phyloP scores from a whole-genome alignment of 495 filamentous ascomycete genomes.

The Xylaria curta region DNA sequence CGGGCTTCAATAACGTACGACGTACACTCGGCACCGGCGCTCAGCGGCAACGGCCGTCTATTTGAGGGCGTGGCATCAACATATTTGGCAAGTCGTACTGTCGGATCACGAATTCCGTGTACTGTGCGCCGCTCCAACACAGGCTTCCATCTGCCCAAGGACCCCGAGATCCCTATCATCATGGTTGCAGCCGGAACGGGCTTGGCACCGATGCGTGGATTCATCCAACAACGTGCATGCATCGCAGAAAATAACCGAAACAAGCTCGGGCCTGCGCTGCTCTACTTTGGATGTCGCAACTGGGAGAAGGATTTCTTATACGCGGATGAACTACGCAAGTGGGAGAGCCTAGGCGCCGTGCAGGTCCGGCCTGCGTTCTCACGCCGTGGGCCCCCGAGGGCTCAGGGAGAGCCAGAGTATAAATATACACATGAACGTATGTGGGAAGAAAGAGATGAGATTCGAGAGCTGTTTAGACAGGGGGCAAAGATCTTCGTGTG shows the following conservation, averaged over 20 bases:
- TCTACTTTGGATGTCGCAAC: conserved; percentile 65
- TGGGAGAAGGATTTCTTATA: conserved; percentile 62
- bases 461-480: conserved; percentile 53
- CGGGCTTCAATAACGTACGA: conserved; percentile 64
- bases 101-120: conserved; percentile 50
- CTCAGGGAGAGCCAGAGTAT: conserved; percentile 29
- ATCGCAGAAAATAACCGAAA: conserved; percentile 49
- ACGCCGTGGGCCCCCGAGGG: conserved; percentile 19
- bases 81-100: conserved; percentile 59
- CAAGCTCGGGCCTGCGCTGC: conserved; percentile 50
- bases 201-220: conserved; percentile 69
- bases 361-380: conserved; percentile 58
- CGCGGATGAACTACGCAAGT: conserved; percentile 56
- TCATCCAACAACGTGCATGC: conserved; percentile 65
- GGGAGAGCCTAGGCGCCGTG: conserved; percentile 60
- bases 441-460: conserved; percentile 57
- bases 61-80: conserved; percentile 60
- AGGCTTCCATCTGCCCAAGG: conserved; percentile 66
- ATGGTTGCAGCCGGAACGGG: conserved; percentile 62
- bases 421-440: conserved; percentile 66
- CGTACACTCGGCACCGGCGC: conserved; percentile 50
- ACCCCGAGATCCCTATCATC: conserved; percentile 63
- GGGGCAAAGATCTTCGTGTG: conserved; percentile 68
- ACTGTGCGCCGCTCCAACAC: conserved; percentile 63
- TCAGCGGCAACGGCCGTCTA: conserved; percentile 39